Percentiles rank a stretch among this genome's conserved stretches.
These are phyloP conservation scores for Coccomyxa sp. DNA, from an alignment of 139 green algal species.

Conservation along the genomic window DNA sequence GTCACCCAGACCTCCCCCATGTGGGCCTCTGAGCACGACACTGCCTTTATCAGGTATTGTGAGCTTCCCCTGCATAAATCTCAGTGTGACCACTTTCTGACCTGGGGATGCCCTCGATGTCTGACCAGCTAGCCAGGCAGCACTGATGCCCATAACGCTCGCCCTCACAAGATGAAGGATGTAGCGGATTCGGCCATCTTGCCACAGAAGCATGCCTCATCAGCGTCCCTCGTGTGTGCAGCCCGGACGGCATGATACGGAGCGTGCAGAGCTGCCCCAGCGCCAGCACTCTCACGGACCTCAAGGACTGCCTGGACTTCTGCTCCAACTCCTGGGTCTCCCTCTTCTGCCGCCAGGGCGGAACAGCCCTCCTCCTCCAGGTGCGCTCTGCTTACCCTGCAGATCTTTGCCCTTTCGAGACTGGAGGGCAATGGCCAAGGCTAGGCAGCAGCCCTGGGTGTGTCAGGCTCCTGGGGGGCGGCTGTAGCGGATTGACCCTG, in stretches of 20 bases:
- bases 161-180: no score
- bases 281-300: slow-evolving; percentile 13
- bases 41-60: slow-evolving; percentile 29
- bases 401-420: background rate
- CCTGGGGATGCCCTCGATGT: no score
- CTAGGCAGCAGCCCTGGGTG: no score
- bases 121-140: no score
- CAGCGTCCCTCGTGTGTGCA: slow-evolving; percentile 13
- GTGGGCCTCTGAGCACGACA: slow-evolving; percentile 24
- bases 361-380: slow-evolving; percentile 30
- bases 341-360: slow-evolving; percentile 33
- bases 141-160: no score
- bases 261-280: slow-evolving; percentile 31
- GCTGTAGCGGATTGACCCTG: no score
- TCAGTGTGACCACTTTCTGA: no score
- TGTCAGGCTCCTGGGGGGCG: no score
- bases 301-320: slow-evolving; percentile 40
- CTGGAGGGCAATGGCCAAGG: no score
- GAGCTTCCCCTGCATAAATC: no score
- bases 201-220: no score
- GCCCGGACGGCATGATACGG: slow-evolving; percentile 30
- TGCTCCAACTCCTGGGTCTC: slow-evolving; percentile 22
- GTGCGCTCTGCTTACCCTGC: background rate
- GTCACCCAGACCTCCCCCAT: slow-evolving; percentile 15
- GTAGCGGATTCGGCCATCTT: no score